These are phyloP conservation scores for Flaveria trinervia DNA, from an alignment of 129 eudicot species.

Conservation along the genomic window DNA sequence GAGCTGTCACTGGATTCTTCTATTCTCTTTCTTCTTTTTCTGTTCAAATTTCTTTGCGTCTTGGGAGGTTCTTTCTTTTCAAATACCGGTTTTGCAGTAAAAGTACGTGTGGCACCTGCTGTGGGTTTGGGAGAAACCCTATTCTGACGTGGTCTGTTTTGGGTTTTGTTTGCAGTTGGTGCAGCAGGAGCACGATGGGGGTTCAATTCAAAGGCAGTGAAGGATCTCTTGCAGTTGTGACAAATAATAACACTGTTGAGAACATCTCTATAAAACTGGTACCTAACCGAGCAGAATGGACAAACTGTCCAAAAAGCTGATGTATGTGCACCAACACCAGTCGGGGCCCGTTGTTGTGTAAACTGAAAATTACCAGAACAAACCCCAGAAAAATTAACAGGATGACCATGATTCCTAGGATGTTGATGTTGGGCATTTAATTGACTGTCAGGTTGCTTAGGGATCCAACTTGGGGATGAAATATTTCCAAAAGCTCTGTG, in stretches of 20 bases:
- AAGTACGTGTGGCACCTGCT: not conserved
- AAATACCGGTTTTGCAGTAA: constrained; percentile 28
- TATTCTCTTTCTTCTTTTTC: constrained; percentile 44
- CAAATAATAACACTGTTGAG: constrained; percentile 42
- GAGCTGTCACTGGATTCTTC: constrained; percentile 59
- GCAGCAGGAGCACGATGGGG: constrained; percentile 25
- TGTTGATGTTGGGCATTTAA: constrained; percentile 29
- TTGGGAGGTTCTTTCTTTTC: constrained; percentile 24
- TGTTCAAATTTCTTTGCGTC: constrained; percentile 28
- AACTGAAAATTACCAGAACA: constrained; percentile 22
- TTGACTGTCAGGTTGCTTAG: constrained; percentile 37
- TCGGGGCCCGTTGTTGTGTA: constrained; percentile 26
- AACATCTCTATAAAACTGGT: constrained; percentile 46
- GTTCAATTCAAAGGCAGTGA: constrained; percentile 50
- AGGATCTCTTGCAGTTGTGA: constrained; percentile 52
- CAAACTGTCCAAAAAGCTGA: constrained; percentile 73
- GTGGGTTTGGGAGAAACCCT: constrained; percentile 25
- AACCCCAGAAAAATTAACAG: constrained; percentile 21
- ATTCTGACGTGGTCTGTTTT: constrained; percentile 6
- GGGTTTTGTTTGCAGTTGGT: constrained; percentile 7
- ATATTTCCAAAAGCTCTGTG: constrained; percentile 31
- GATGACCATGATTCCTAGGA: constrained; percentile 31
- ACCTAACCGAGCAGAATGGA: constrained; percentile 51
- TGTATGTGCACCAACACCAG: constrained; percentile 3
- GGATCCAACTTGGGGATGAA: constrained; percentile 29